phyloP scores from a whole-genome alignment of 305 asterid species.

The Solanum chacoense region DNA sequence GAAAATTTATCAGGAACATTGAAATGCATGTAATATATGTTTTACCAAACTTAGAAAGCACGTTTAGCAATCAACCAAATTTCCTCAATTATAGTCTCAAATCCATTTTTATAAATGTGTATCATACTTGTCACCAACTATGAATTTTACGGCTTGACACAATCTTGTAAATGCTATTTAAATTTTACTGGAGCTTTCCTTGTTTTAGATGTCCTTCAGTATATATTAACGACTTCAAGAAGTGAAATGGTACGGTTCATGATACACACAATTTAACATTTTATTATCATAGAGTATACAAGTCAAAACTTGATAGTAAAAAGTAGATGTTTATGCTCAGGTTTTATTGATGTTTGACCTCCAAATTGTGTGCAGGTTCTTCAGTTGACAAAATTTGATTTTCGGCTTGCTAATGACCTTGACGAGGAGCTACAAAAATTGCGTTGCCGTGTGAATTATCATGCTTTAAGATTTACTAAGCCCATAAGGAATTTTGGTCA shows the following conservation, averaged over 20 bases:
- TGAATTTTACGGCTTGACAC: neutral
- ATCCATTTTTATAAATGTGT: neutral
- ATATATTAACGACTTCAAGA: neutral
- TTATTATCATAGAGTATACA: neutral
- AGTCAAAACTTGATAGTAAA: neutral
- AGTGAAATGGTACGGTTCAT: neutral
- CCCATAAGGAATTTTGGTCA: slow-evolving; percentile 73
- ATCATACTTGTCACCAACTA: neutral
- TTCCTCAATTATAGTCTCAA: neutral
- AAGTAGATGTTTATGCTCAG: neutral
- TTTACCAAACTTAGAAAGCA: neutral
- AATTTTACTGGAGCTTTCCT: neutral
- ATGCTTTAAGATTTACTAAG: slow-evolving; percentile 87
- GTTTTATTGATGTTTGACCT: neutral
- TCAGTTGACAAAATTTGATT: slow-evolving; percentile 98
- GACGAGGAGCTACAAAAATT: slow-evolving; percentile 82
- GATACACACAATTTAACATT: neutral
- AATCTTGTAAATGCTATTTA: neutral
- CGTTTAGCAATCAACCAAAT: neutral
- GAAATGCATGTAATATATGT: neutral
- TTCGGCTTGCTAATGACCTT: slow-evolving; percentile 84
- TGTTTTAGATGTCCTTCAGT: neutral
- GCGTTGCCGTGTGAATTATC: slow-evolving; percentile 94
- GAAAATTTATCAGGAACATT: neutral
- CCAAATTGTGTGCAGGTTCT: slow-evolving; percentile 61